Evolutionary conservation across 192 early-diverging fungal genomes (phyloP).

Genomic region (Backusella luteola): DNA sequence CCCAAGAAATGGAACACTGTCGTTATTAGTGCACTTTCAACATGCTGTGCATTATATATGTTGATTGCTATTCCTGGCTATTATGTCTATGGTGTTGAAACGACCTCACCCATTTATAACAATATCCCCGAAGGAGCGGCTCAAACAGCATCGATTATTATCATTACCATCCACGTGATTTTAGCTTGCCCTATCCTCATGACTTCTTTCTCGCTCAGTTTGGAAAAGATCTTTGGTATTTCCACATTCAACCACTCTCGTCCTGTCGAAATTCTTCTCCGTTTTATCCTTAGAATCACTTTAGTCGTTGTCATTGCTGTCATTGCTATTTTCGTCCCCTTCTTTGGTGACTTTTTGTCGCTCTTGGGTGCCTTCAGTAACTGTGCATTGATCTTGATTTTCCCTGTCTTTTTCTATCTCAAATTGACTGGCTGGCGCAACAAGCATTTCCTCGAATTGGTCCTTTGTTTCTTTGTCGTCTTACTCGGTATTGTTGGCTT

Average conservation of each 20-base stretch:
- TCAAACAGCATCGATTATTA: slow-evolving; percentile 61
- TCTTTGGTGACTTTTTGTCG: slow-evolving; percentile 75
- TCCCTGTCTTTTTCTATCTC: slow-evolving; percentile 73
- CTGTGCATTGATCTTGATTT: slow-evolving; percentile 65
- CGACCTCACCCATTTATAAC: slow-evolving; percentile 62
- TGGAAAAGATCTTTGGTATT: slow-evolving; percentile 59
- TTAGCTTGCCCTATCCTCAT: slow-evolving; percentile 76
- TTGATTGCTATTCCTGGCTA: slow-evolving; percentile 69
- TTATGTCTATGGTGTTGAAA: slow-evolving; percentile 62
- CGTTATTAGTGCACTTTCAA: slow-evolving; percentile 49
- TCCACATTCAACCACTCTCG: slow-evolving; percentile 35
- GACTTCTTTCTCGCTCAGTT: slow-evolving; percentile 64
- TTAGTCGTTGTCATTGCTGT: slow-evolving; percentile 55
- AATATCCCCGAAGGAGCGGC: slow-evolving; percentile 58
- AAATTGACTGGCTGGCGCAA: slow-evolving; percentile 62
- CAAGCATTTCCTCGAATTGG: slow-evolving; percentile 21
- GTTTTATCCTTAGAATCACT: slow-evolving; percentile 47
- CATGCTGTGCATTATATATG: slow-evolving; percentile 66
- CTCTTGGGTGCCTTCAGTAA: slow-evolving; percentile 74
- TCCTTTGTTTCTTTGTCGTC: slow-evolving; percentile 16
- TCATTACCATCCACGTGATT: slow-evolving; percentile 77
- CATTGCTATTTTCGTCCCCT: slow-evolving; percentile 67
- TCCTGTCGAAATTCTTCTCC: slow-evolving; percentile 49
- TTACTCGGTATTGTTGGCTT: slow-evolving; percentile 33
- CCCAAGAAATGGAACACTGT: slow-evolving; percentile 69